Base-by-base conservation (phyloP, 2,329 filamentous ascomycete species). In the Aureobasidium leucospermi region DNA sequence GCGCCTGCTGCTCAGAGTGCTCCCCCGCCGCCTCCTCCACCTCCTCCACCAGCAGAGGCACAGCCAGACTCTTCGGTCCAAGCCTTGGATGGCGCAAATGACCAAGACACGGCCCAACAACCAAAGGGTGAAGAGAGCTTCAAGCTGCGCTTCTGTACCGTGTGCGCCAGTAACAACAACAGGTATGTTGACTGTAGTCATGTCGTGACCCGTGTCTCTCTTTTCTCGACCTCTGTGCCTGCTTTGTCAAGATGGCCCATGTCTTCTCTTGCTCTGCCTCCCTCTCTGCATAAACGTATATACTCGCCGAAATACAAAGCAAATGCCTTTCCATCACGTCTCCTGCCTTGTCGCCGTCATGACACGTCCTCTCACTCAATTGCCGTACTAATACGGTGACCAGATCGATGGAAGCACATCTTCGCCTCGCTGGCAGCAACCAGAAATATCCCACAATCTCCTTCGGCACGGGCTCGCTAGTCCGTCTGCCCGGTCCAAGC, bases 151-250 rank as follows among this genome's bases (percentile, higher is more conserved):
- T 96, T 97, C 75, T 96, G 92, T 79, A 97, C 94, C 2, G 93
- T 99, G n/a, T 99, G 94, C 75, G 94, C 94, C 7, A 96, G 91
- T 69, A 99, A 99, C 69, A 91, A 99, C 74, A 99, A 99, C 71
- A 86, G 94, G 85, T 96, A 79, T 64, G 80, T 68, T 28, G 6
- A n/a, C 29, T 32, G 6, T 29, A 13, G 58, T 59, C 39, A 51
- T 45, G 36, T 11, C 9, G 28, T 47, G 23, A 16, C 16, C 29
- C 41, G 16, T 45, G 41, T 56, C 28, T 45, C 41, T 43, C 7
- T 10, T 13, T 45, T 16, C 4, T 8, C 10, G 16, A 45, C 7
- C 28, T 16, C 7, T 16, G 16, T 23, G 23, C 3, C 23, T 23
- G 23, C 23, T 3, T 23, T 4, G 23, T 23, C 36, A 11, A 41